A percentile compares a stretch with the other conserved stretches of the same genome.
These are phyloP conservation scores for Dactylorhiza incarnata DNA, from an alignment of 106 monocot species.

Conservation along the genomic window DNA sequence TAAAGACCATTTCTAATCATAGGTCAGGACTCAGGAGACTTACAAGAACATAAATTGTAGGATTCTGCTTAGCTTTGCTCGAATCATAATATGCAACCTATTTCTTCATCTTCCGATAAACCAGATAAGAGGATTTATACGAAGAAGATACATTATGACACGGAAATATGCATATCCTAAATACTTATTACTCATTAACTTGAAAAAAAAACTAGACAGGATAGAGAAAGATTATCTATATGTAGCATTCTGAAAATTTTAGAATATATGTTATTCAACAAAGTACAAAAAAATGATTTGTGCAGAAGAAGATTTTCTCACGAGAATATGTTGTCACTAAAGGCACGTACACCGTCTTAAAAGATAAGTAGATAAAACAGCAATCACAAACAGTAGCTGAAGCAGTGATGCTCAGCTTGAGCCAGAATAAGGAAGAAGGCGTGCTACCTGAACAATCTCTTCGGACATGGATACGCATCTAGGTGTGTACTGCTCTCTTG, in stretches of 20 bases:
- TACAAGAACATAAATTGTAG: not conserved
- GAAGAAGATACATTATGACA: not conserved
- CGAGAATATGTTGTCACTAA: not conserved
- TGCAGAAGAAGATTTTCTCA: not conserved
- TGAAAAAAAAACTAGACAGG: not conserved
- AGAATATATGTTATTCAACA: not conserved
- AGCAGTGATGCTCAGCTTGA: not conserved
- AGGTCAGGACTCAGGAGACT: not conserved
- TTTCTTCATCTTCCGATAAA: not conserved
- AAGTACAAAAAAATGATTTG: slow-evolving; percentile 1
- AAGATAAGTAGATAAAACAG: not conserved
- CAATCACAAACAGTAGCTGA: not conserved
- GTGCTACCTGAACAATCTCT: slow-evolving; percentile 86
- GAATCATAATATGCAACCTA: not conserved
- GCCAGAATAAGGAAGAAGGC: not conserved
- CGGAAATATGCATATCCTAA: too few relatives aligned
- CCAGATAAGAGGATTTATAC: not conserved
- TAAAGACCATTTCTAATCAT: not conserved
- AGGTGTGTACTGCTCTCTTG: slow-evolving; percentile 74
- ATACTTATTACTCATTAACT: not conserved
- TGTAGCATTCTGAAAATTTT: too few relatives aligned
- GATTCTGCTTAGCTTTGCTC: not conserved
- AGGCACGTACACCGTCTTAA: not conserved
- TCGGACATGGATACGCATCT: slow-evolving; percentile 67
- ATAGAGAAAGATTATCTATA: too few relatives aligned